phyloP scores from a whole-genome alignment of 2,329 filamentous ascomycete species.

The Cordyceps javanica region DNA sequence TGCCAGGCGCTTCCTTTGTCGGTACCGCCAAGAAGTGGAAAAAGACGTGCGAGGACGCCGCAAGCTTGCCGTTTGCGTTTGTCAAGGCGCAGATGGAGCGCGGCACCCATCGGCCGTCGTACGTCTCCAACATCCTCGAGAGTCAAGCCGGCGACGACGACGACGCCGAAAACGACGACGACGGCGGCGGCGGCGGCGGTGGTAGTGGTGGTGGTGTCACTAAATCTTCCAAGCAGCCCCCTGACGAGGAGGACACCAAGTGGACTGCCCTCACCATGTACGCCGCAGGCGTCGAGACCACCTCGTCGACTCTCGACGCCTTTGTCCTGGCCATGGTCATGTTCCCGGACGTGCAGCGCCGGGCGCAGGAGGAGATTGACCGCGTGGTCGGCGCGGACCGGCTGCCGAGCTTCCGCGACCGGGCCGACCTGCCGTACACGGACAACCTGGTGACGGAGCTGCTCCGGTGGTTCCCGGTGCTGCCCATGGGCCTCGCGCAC shows the following conservation, averaged over 20 bases:
- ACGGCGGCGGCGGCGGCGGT: too few species aligned
- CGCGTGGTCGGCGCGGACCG: constrained; percentile 23
- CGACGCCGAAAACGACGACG: background rate
- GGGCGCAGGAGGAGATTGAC: constrained; percentile 22
- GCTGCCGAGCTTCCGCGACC: constrained; percentile 21
- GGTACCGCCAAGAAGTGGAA: background rate
- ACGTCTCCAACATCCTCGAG: constrained; percentile 17
- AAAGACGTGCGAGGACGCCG: constrained; percentile 10
- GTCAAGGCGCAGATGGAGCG: constrained; percentile 16
- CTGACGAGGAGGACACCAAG: constrained; percentile 14
- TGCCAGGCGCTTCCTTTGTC: background rate
- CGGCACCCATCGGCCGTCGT: constrained; percentile 10
- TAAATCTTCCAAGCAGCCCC: background rate
- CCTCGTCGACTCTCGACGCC: background rate
- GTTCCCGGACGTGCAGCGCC: constrained; percentile 20
- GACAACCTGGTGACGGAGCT: constrained; percentile 25
- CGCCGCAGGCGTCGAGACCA: constrained; percentile 13
- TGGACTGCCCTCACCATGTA: constrained; percentile 17
- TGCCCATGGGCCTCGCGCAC: constrained; percentile 32
- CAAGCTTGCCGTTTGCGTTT: constrained; percentile 17
- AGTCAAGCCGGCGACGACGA: background rate
- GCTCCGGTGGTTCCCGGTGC: constrained; percentile 25
- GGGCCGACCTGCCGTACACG: constrained; percentile 23
- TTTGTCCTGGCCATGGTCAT: constrained; percentile 21
- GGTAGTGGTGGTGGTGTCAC: too few species aligned